Percentiles rank a stretch among this genome's conserved stretches.
phyloP scores from a whole-genome alignment of 2,329 filamentous ascomycete species.

The Talaromyces rugulosus region DNA sequence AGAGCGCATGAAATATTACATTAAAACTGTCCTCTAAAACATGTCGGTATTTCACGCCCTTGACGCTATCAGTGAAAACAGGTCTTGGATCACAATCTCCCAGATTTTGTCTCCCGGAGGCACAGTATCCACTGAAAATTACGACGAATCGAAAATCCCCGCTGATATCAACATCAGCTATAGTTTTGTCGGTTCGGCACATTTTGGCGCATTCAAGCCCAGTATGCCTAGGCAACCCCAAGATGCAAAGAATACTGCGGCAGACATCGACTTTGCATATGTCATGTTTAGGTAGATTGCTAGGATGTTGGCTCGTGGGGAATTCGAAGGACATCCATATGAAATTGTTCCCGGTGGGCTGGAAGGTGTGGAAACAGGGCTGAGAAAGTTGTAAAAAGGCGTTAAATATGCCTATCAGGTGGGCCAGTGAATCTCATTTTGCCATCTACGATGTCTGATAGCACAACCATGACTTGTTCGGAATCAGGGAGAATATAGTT shows the following conservation, averaged over 20 bases:
- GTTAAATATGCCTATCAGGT: constrained; percentile 59
- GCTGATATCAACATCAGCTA: constrained; percentile 31
- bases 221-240: not conserved
- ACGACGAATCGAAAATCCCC: constrained; percentile 36
- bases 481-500: not conserved
- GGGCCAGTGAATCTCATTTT: not conserved
- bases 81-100: constrained; percentile 43
- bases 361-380: constrained; percentile 48
- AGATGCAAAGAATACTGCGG: constrained; percentile 11
- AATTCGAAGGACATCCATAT: constrained; percentile 47
- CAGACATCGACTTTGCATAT: constrained; percentile 42
- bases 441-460: too few relatives aligned
- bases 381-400: constrained; percentile 54
- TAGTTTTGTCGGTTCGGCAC: constrained; percentile 34
- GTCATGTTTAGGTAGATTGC: constrained; percentile 44
- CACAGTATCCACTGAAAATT: constrained; percentile 22
- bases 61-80: constrained; percentile 56
- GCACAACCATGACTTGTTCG: too few relatives aligned
- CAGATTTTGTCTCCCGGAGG: constrained; percentile 40
- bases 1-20: constrained; percentile 44
- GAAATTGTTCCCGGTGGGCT: constrained; percentile 53
- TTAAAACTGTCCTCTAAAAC: constrained; percentile 38
- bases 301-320: constrained; percentile 45
- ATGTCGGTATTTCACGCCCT: constrained; percentile 49
- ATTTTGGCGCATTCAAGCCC: constrained; percentile 14